Evolutionary conservation across 345 rosid species (phyloP).

Genomic region (Aquilaria malaccensis): DNA sequence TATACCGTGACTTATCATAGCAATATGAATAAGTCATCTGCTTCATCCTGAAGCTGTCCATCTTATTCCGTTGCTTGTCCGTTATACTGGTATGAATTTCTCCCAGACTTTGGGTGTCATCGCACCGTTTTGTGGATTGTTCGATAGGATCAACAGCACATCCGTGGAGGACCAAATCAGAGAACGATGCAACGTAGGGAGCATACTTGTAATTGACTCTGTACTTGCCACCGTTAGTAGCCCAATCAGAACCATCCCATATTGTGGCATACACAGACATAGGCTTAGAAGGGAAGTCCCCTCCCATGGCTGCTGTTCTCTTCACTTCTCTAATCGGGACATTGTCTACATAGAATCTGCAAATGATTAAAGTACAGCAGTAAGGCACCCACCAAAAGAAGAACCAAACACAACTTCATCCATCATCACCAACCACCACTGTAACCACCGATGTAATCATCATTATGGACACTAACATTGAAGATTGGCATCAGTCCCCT

Average conservation of each 20-base stretch:
- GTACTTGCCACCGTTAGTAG: constrained; percentile 83
- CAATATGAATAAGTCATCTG: constrained; percentile 83
- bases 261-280: constrained; percentile 88
- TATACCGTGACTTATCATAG: constrained; percentile 64
- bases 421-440: neutral
- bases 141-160: constrained; percentile 64
- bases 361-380: neutral
- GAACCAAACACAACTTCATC: neutral
- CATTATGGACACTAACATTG: neutral
- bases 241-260: constrained; percentile 95
- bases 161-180: constrained; percentile 65
- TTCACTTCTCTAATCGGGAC: constrained; percentile 67
- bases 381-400: neutral
- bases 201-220: constrained; percentile 76
- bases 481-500: neutral
- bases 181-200: constrained; percentile 51
- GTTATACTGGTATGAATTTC: constrained; percentile 31
- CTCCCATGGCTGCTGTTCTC: constrained; percentile 62
- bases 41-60: constrained; percentile 57
- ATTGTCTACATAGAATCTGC: constrained; percentile 67
- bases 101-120: constrained; percentile 18
- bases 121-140: constrained; percentile 40
- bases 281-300: constrained; percentile 81
- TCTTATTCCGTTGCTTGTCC: constrained; percentile 34
- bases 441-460: too few species aligned